phyloP scores from a whole-genome alignment of 148 eudicot species.

The Rhododendron mucronatum region DNA sequence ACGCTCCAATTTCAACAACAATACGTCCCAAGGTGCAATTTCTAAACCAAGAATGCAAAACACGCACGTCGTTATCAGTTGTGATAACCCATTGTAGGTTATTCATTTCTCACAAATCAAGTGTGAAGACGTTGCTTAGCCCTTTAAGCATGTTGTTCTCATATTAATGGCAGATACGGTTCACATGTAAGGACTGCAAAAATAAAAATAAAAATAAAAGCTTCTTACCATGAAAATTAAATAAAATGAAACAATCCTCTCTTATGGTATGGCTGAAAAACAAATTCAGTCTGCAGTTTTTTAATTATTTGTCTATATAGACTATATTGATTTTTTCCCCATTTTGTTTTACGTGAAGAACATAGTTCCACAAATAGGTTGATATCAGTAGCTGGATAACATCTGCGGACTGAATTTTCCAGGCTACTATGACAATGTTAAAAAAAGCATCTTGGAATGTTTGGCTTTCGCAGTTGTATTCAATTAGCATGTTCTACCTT shows the following conservation, averaged over 20 bases:
- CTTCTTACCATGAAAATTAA: background rate
- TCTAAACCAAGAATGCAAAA: background rate
- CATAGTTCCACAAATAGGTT: background rate
- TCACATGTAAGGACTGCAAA: background rate
- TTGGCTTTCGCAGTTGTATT: background rate
- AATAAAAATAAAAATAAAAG: background rate
- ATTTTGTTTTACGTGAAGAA: background rate
- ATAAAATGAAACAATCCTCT: background rate
- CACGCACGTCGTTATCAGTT: background rate
- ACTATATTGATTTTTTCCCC: background rate
- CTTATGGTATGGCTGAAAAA: background rate
- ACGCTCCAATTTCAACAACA: background rate
- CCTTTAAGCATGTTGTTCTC: background rate
- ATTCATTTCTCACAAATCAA: background rate
- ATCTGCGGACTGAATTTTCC: background rate
- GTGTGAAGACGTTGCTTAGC: background rate
- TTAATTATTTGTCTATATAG: background rate
- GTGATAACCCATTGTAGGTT: background rate
- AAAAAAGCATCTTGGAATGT: background rate
- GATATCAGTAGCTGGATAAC: background rate
- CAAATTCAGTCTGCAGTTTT: background rate
- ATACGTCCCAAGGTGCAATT: background rate
- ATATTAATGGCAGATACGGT: background rate
- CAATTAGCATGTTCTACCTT: conserved; percentile 4
- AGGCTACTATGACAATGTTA: background rate